Conservation (phyloP, 2,329 filamentous ascomycete species). For the Pseudogymnoascus sp. region DNA sequence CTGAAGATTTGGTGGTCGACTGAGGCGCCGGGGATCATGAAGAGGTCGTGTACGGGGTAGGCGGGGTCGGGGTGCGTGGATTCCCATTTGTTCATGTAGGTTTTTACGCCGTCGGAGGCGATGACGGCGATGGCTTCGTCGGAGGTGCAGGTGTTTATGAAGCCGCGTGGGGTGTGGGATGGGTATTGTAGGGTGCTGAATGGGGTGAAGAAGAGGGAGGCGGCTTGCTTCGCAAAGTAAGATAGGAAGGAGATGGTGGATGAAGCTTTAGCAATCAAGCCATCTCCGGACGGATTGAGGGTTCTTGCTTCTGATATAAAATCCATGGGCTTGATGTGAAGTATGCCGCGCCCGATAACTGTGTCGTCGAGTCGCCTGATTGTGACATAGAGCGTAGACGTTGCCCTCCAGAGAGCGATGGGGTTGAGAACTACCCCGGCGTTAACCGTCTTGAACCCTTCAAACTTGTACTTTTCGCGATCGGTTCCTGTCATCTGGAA, state of each 20-base stretch:
- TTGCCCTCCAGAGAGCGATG: constrained; percentile 51
- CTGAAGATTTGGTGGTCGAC: constrained; percentile 58
- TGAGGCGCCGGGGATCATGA: constrained; percentile 54
- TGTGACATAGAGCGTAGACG: constrained; percentile 54
- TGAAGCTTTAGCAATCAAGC: constrained; percentile 35
- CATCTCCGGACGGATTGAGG: constrained; percentile 42
- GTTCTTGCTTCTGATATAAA: constrained; percentile 49
- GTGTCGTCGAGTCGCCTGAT: constrained; percentile 38
- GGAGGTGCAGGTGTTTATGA: constrained; percentile 43
- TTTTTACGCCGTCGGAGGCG: constrained; percentile 44
- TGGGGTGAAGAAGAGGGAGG: constrained; percentile 46
- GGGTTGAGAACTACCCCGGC: constrained; percentile 50
- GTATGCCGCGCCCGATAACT: constrained; percentile 50
- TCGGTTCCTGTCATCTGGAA: constrained; percentile 50
- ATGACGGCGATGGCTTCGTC: constrained; percentile 34
- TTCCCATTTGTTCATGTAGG: constrained; percentile 50
- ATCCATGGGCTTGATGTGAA: constrained; percentile 45
- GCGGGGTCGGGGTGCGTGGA: constrained; percentile 30
- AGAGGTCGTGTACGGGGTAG: constrained; percentile 40
- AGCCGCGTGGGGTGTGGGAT: constrained; percentile 38
- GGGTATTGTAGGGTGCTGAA: constrained; percentile 50
- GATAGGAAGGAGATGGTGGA: constrained; percentile 44
- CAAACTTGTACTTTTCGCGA: constrained; percentile 46
- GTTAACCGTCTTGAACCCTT: constrained; percentile 56
- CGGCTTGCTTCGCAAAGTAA: constrained; percentile 47